Conservation (phyloP, 805 yeast species). For the Metahyphopichia silvanorum region DNA sequence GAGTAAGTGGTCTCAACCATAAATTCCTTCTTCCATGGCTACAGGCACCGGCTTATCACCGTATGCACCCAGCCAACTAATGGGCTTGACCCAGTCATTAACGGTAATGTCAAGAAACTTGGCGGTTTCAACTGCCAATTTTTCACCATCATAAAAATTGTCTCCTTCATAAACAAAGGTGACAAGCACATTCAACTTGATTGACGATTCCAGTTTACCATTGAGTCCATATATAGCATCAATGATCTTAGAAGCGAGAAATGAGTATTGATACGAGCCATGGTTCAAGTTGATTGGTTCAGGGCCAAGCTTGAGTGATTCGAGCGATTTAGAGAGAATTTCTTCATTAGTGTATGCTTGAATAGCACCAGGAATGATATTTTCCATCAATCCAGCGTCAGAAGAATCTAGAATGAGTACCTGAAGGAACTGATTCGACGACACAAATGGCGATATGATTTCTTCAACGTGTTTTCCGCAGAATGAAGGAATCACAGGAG, state of each 20-base stretch:
- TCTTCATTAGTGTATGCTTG: constrained; percentile 28
- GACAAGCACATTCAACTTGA: constrained; percentile 40
- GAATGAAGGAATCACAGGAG: constrained; percentile 76
- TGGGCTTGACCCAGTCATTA: constrained; percentile 50
- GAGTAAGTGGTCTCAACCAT: constrained; percentile 43
- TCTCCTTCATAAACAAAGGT: constrained; percentile 87
- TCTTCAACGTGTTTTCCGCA: constrained; percentile 48
- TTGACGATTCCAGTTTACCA: neutral
- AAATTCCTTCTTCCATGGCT: constrained; percentile 77
- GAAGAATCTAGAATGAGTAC: constrained; percentile 68
- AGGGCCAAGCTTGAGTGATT: constrained; percentile 19
- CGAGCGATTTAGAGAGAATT: constrained; percentile 26
- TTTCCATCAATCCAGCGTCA: constrained; percentile 54
- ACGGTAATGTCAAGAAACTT: constrained; percentile 17
- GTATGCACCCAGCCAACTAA: constrained; percentile 82
- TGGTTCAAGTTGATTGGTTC: constrained; percentile 2
- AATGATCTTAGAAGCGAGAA: constrained; percentile 6
- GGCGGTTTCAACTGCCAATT: constrained; percentile 40
- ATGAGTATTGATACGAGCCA: constrained; percentile 9
- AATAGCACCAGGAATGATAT: constrained; percentile 16
- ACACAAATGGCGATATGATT: constrained; percentile 49
- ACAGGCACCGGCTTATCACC: constrained; percentile 67
- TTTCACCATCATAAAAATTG: constrained; percentile 67
- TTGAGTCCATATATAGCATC: constrained; percentile 4
- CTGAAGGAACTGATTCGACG: constrained; percentile 33